phyloP scores from a whole-genome alignment of 2,329 filamentous ascomycete species.

The Tolypocladium nubicola region DNA sequence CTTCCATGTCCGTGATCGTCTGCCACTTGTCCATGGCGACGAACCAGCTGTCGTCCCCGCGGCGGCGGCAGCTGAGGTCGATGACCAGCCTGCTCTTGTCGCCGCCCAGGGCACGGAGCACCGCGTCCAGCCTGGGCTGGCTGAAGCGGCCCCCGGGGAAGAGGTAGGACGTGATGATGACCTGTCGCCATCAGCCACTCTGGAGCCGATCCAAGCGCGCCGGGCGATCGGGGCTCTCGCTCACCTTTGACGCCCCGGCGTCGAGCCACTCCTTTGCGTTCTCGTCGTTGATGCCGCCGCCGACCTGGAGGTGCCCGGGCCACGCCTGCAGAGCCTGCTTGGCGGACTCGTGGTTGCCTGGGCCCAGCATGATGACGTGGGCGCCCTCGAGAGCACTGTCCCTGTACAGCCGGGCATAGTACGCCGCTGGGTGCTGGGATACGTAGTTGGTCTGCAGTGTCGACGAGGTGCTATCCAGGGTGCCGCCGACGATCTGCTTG shows the following conservation, averaged over 20 bases:
- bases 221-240: neutral
- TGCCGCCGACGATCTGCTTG: conserved; percentile 97
- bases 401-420: conserved; percentile 76
- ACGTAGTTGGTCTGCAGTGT: conserved; percentile 86
- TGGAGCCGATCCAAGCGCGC: neutral
- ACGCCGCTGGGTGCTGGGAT: conserved; percentile 67
- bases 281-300: conserved; percentile 80
- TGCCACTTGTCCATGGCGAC: conserved; percentile 99
- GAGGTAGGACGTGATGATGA: conserved; percentile 93
- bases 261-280: conserved; percentile 85
- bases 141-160: conserved; percentile 81
- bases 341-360: conserved; percentile 74
- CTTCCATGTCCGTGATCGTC: conserved; percentile 91
- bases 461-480: conserved; percentile 57
- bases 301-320: conserved; percentile 75
- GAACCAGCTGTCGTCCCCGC: conserved; percentile 66
- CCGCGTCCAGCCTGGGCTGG: conserved; percentile 60
- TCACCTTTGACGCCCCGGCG: conserved; percentile 78
- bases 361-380: conserved; percentile 94
- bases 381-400: conserved; percentile 65
- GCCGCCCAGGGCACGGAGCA: conserved; percentile 61
- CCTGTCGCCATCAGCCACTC: conserved; percentile 40
- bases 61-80: conserved; percentile 81
- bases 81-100: conserved; percentile 80
- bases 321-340: conserved; percentile 67